Conservation (phyloP, 1,139 yeast species). For the Saccharomyces hybrid region DNA sequence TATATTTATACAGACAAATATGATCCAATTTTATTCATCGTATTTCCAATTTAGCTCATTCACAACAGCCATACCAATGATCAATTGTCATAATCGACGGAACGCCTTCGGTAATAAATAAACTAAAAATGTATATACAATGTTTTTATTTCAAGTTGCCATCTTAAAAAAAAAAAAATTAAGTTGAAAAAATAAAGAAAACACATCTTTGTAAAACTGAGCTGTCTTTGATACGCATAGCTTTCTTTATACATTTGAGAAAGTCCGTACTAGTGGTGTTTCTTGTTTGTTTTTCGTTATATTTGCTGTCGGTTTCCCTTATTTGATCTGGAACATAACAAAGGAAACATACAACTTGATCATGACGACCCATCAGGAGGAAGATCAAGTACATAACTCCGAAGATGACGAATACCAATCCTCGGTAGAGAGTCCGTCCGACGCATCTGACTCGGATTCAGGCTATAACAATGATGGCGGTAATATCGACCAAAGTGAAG, state of each 20-base stretch:
- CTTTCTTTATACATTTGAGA: background rate
- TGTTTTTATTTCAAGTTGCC: background rate
- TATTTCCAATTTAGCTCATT: background rate
- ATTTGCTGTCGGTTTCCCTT: background rate
- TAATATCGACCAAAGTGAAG: background rate
- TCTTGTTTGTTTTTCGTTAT: background rate
- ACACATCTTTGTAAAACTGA: background rate
- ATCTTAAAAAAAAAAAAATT: background rate
- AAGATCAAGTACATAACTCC: background rate
- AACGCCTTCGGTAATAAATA: background rate
- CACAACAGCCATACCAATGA: background rate
- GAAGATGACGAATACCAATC: background rate
- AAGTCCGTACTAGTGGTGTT: background rate
- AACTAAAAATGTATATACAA: background rate
- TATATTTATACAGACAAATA: background rate
- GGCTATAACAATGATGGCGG: background rate
- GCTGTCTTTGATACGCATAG: background rate
- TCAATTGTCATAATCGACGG: background rate
- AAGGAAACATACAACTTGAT: background rate
- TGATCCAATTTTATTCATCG: background rate
- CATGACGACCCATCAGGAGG: slow-evolving; percentile 1
- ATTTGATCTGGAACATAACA: background rate
- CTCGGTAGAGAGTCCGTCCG: background rate
- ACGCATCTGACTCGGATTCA: background rate
- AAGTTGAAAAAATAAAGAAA: background rate